These are phyloP conservation scores for Davidsoniella eucalypti DNA, from an alignment of 2,329 filamentous ascomycete genomes.

Conservation along the genomic window DNA sequence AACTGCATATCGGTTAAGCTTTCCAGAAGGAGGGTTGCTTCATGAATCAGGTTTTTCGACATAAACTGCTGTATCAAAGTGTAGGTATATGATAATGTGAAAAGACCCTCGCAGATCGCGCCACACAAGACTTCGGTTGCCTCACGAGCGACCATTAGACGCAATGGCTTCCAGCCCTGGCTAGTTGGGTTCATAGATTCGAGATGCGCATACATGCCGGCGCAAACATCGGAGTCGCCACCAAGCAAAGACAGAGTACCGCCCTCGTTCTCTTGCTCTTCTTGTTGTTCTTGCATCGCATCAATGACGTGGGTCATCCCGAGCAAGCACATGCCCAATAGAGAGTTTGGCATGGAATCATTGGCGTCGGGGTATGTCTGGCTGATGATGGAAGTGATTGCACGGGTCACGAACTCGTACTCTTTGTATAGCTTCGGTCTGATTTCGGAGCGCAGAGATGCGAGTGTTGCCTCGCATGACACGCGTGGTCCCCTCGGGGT, in stretches of 20 bases:
- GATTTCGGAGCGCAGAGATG: neutral
- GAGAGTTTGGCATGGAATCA: slow-evolving; percentile 16
- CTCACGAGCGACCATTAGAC: slow-evolving; percentile 21
- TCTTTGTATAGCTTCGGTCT: slow-evolving; percentile 7
- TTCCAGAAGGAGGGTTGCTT: slow-evolving; percentile 15
- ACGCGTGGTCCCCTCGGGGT: neutral
- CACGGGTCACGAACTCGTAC: slow-evolving; percentile 8
- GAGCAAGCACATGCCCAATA: slow-evolving; percentile 23
- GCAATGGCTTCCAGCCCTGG: slow-evolving; percentile 21
- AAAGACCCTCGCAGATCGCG: slow-evolving; percentile 19
- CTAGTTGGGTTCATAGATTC: slow-evolving; percentile 18
- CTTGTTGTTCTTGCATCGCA: slow-evolving; percentile 1
- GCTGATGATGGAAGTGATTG: slow-evolving; percentile 1
- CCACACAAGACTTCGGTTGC: slow-evolving; percentile 18
- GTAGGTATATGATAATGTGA: slow-evolving; percentile 15
- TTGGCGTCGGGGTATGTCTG: neutral
- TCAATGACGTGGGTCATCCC: slow-evolving; percentile 7
- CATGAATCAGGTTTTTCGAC: slow-evolving; percentile 16
- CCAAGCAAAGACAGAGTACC: slow-evolving; percentile 14
- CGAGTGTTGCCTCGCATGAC: neutral
- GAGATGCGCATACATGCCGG: slow-evolving; percentile 22
- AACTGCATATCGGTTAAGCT: slow-evolving; percentile 4
- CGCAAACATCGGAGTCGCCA: slow-evolving; percentile 8
- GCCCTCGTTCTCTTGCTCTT: slow-evolving; percentile 17
- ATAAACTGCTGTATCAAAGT: slow-evolving; percentile 19